A percentile compares a stretch with the other conserved stretches of the same genome.
Evolutionary conservation across 2,329 filamentous ascomycete genomes (phyloP).

Genomic region (Colletotrichum paranaense): DNA sequence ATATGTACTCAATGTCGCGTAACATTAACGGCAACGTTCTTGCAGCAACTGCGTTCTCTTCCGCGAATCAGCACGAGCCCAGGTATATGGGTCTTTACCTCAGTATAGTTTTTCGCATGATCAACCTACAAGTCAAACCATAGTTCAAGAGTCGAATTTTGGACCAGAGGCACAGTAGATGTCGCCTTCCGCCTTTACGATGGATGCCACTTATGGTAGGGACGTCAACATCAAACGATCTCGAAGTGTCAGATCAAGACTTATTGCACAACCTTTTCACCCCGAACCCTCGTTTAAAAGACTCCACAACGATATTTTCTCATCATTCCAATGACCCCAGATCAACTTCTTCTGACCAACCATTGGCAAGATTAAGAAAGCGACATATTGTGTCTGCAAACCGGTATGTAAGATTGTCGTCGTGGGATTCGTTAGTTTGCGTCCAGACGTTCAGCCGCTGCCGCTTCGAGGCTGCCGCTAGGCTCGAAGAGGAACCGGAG

Average conservation of each 20-base stretch:
- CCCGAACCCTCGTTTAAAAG: too few species aligned
- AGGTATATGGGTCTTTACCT: background rate
- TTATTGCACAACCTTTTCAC: background rate
- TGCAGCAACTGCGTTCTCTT: background rate
- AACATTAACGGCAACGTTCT: constrained; percentile 13
- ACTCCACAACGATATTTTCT: too few species aligned
- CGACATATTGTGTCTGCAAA: background rate
- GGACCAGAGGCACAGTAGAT: background rate
- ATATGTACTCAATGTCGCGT: constrained; percentile 6
- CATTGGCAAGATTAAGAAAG: background rate
- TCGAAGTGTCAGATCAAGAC: background rate
- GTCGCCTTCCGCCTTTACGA: background rate
- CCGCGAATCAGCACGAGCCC: constrained; percentile 10
- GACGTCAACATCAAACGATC: background rate
- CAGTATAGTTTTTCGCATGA: background rate
- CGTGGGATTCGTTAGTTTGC: constrained; percentile 3
- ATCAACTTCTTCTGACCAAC: background rate
- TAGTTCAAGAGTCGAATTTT: background rate
- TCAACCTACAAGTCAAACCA: background rate
- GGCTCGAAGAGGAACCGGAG: constrained; percentile 4
- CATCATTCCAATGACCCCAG: too few species aligned
- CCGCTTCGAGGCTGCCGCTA: constrained; percentile 4
- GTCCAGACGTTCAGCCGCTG: constrained; percentile 23
- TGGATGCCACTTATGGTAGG: background rate
- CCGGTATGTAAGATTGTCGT: background rate